Base-by-base conservation (phyloP, 139 green algal genomes). In the Tetratostichococcus sp. region DNA sequence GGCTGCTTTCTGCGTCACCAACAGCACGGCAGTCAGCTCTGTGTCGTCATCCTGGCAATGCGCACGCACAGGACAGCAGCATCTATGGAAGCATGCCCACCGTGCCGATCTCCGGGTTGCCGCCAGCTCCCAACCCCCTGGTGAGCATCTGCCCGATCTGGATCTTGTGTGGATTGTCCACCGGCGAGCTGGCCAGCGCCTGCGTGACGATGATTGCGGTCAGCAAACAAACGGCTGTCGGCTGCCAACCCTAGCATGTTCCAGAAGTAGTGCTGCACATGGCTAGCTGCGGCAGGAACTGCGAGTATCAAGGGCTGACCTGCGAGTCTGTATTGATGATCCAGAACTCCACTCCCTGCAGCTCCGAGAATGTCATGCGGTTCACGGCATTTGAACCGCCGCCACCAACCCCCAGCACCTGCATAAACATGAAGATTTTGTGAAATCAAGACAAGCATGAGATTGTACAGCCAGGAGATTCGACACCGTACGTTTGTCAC, bases 371-470 rank as follows among this genome's bases (percentile, higher is more conserved):
- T 4, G 95, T 70, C 94, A 98, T 98, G 72, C 94, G 91, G 82
- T 98, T 98, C 1, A 98, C 94, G 30, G 94, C 94, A 68, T 98
- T 98, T 19, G 83, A 92, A 17, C 94, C 94, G 67, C 94, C 94
- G 30, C 94, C 94, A 26, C 94, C 94, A 21, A 98, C 94, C 25
- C 94, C 94, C 71, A 98, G 89, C 11, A 97, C 93, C 91, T 97
- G 43, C 67, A 68, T 43, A 2, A 69, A 5, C 26, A 69, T 21
- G 14, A 28, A 35, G 28, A 43, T 42, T 26, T 1, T 3, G 2
- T 71, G 5, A 25, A 11, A 43, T 62, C 39, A 22, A 50, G 39
- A 22, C 39, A 50, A 14, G 14, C 39, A 50, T 50, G 39, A 50
- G 39, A 8, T 50, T 50, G 39, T 14, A n/a, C n/a, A n/a, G n/a